Evolutionary conservation across 805 yeast genomes (phyloP).

Genomic region (Ogataea wickerhamii): DNA sequence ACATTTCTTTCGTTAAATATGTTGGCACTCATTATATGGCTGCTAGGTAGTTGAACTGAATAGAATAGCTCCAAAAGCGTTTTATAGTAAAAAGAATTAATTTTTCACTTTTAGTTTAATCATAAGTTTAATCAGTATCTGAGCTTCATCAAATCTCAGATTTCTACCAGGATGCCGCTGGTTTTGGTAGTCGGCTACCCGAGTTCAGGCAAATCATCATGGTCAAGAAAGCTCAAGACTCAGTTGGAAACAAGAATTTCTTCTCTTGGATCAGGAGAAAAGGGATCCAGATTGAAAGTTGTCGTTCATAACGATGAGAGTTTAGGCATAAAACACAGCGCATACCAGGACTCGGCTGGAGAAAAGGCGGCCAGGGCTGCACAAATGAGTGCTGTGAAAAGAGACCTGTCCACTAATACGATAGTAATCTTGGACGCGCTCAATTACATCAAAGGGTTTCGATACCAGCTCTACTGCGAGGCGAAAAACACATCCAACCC

Average conservation of each 20-base stretch:
- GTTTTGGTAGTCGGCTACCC: slow-evolving; percentile 84
- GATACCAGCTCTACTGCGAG: slow-evolving; percentile 93
- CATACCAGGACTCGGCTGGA: slow-evolving; percentile 64
- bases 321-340: slow-evolving; percentile 64
- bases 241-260: slow-evolving; percentile 47
- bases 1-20: too few species aligned
- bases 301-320: slow-evolving; percentile 74
- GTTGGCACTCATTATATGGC: too few species aligned
- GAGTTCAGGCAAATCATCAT: slow-evolving; percentile 74
- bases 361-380: slow-evolving; percentile 82
- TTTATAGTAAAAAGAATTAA: too few species aligned
- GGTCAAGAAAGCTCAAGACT: slow-evolving; percentile 55
- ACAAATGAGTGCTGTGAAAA: slow-evolving; percentile 84
- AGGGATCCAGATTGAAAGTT: slow-evolving; percentile 57
- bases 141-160: too few species aligned
- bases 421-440: slow-evolving; percentile 84
- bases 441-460: slow-evolving; percentile 89
- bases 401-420: slow-evolving; percentile 64
- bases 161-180: slow-evolving; percentile 82
- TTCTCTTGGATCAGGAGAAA: slow-evolving; percentile 37
- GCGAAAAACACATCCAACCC: slow-evolving; percentile 81
- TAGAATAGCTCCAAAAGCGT: too few species aligned
- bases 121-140: too few species aligned
- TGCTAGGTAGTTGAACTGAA: too few species aligned
- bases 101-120: too few species aligned